Evolutionary conservation across 768 basidiomycete species (phyloP), one percentile per base, ranked within the genome.

Genomic region (Coprinellus micaceus): DNA sequence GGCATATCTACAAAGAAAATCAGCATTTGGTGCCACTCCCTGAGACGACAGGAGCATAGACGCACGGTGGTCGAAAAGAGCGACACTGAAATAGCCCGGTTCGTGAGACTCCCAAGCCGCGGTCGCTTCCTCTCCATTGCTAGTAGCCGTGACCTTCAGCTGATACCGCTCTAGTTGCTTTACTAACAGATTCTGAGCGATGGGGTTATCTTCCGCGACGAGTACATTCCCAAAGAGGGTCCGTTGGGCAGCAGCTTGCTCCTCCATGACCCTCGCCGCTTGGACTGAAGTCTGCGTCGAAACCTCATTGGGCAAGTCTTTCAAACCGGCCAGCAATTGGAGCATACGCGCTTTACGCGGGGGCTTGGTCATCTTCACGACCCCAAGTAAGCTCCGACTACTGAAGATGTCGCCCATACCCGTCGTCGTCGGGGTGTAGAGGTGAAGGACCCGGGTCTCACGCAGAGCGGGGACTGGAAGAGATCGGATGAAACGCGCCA

Each of bases 191-290:
- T 83, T 81, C 64, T 85, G 85, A 2, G 86, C 85, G 22, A 89
- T 82, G 3, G 82, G 80, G 61, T 89, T 89, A 62, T 89, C 88
- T 88, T 89, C 88, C 3, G 87, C 88, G 21, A 90, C 78, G 11
- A 90, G 76, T 9, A 90, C 79, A 58, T 84, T 86, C 21, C 86
- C 86, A 61, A 70, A 84, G 4, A 88, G 71, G 3, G 80, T 84
- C 22, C 84, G 74, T 47, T 80, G 81, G 1, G 76, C 74, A 26
- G 74, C 65, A 4, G 74, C 69, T 13, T 77, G 60, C 47, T 81
- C 78, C 53, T 83, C 84, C 11, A 77, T 69, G 1, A 78, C 70
- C 59, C 73, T 74, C 1, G 72, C 59, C 2, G 75, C 67, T 36
- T 73, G 74, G n/a, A 72, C 66, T 45, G 69, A 61, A 33, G 73